phyloP scores from a whole-genome alignment of 1,284 basidiomycete genomes.

The Cutaneotrichosporon sp. region DNA sequence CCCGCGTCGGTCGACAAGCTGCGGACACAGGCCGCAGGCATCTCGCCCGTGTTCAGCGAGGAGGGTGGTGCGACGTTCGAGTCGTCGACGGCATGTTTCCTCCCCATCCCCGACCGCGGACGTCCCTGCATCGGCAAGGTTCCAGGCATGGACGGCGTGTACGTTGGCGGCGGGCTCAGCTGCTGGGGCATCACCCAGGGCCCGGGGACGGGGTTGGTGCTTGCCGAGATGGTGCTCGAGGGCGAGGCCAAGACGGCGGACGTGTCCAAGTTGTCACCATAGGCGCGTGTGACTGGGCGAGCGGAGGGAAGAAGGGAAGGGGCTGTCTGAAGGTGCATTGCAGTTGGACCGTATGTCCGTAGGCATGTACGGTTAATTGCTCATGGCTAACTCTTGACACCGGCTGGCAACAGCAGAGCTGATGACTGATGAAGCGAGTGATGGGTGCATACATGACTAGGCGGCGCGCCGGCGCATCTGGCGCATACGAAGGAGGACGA shows the following conservation, averaged over 20 bases:
- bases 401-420: not conserved
- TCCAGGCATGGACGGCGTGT: conserved; percentile 54
- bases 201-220: conserved; percentile 59
- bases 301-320: not conserved
- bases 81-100: conserved; percentile 59
- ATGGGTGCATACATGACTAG: not conserved
- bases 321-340: not conserved
- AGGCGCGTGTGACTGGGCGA: not conserved
- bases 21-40: conserved; percentile 54
- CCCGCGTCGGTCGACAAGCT: conserved; percentile 52
- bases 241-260: conserved; percentile 58
- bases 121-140: conserved; percentile 58
- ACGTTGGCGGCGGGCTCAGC: conserved; percentile 51
- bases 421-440: not conserved
- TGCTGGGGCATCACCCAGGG: conserved; percentile 52
- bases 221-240: conserved; percentile 60
- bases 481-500: too few species aligned
- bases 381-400: not conserved
- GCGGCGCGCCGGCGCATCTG: not conserved
- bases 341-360: not conserved
- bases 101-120: conserved; percentile 59
- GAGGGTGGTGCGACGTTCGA: conserved; percentile 47
- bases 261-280: conserved; percentile 49
- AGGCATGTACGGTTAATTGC: not conserved
- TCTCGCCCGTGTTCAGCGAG: conserved; percentile 54